Evolutionary conservation across 305 asterid genomes (phyloP).

Genomic region (Fraxinus nigra): DNA sequence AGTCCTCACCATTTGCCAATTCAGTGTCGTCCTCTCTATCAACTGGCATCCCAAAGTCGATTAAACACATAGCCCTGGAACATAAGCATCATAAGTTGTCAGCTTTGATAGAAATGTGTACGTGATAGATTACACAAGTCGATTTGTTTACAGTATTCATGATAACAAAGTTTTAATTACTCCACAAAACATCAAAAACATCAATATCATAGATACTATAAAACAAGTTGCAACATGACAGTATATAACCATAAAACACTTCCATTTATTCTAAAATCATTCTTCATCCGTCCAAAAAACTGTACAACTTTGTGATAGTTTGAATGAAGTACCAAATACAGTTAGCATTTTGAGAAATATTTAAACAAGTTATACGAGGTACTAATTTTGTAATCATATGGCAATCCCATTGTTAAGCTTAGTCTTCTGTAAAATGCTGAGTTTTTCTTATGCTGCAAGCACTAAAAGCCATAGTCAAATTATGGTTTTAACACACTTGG

Average conservation of each 20-base stretch:
- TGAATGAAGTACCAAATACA: neutral
- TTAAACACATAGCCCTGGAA: constrained; percentile 47
- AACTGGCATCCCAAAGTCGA: constrained; percentile 51
- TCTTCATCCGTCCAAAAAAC: neutral
- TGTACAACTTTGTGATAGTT: neutral
- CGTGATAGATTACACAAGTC: neutral
- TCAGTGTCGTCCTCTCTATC: constrained; percentile 36
- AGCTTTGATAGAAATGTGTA: neutral
- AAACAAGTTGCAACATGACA: neutral
- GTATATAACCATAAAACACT: neutral
- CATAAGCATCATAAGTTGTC: constrained; percentile 7
- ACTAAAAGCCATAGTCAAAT: neutral
- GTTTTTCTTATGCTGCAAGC: neutral
- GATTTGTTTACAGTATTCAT: neutral
- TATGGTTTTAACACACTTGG: neutral
- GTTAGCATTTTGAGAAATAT: neutral
- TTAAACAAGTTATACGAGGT: neutral
- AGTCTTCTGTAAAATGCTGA: neutral
- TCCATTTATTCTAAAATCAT: neutral
- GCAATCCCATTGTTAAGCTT: neutral
- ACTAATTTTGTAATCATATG: neutral
- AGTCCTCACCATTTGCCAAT: constrained; percentile 18
- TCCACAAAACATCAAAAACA: neutral
- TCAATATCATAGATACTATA: neutral
- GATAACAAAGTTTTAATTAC: neutral